A percentile compares a stretch with the other conserved stretches of the same genome.
These are phyloP conservation scores for Termitomyces sp. DNA, from an alignment of 768 basidiomycete species.

Conservation along the genomic window DNA sequence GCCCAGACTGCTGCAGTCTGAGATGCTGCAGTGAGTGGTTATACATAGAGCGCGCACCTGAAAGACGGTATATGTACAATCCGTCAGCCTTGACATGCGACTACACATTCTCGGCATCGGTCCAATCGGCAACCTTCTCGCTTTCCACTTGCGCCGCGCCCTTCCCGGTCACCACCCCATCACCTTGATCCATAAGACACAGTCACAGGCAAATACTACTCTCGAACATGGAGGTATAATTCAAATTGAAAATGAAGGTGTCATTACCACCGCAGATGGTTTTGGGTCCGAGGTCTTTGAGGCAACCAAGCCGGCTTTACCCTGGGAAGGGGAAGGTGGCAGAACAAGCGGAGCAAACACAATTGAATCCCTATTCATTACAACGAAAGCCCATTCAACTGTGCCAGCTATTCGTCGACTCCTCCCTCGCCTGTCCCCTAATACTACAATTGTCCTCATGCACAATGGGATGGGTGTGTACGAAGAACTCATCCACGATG, in stretches of 20 bases:
- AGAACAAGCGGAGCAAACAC: slow-evolving; percentile 11
- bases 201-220: slow-evolving; percentile 29
- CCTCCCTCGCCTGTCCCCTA: slow-evolving; percentile 51
- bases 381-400: slow-evolving; percentile 72
- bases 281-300: slow-evolving; percentile 48
- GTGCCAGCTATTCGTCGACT: slow-evolving; percentile 51
- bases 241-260: slow-evolving; percentile 44
- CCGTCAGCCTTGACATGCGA: slow-evolving; percentile 42
- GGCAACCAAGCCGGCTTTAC: not conserved
- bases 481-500: slow-evolving; percentile 58
- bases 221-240: slow-evolving; percentile 30
- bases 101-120: slow-evolving; percentile 78
- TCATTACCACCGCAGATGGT: slow-evolving; percentile 31
- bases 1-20: not conserved
- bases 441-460: slow-evolving; percentile 84
- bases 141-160: slow-evolving; percentile 67
- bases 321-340: not conserved
- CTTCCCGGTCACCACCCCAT: slow-evolving; percentile 49
- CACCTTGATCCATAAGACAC: slow-evolving; percentile 62
- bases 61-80: slow-evolving; percentile 1
- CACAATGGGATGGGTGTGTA: slow-evolving; percentile 95
- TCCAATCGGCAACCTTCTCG: slow-evolving; percentile 75
- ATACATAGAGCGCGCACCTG: not conserved
- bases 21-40: not conserved
- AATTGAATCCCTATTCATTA: slow-evolving; percentile 79